phyloP scores from a whole-genome alignment of 441 rosid species.

The Pelargonium hybrid region DNA sequence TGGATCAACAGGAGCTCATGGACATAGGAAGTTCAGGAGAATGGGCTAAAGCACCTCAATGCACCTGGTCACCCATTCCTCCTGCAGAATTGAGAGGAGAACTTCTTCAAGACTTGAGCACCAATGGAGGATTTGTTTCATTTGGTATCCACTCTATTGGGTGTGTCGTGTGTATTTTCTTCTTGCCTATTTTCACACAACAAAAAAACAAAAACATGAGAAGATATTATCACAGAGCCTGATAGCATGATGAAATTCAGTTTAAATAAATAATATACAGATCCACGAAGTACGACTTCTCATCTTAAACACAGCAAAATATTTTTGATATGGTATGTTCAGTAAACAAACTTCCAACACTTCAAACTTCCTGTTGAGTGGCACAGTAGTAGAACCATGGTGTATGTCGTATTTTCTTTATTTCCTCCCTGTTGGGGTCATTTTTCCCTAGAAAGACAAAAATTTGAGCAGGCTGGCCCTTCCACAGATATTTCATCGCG shows the following conservation, averaged over 20 bases:
- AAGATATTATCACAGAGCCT: background rate
- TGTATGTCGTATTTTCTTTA: background rate
- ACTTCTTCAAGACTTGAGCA: conserved; percentile 58
- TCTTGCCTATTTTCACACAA: background rate
- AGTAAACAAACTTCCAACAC: background rate
- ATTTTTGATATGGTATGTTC: background rate
- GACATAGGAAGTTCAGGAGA: conserved; percentile 57
- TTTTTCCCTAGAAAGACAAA: background rate
- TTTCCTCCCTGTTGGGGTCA: background rate
- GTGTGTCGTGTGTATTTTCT: background rate
- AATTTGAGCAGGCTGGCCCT: conserved; percentile 6
- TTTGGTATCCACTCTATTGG: conserved; percentile 35
- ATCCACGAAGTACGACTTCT: background rate
- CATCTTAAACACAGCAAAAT: background rate
- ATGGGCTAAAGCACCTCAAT: conserved; percentile 69
- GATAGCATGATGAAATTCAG: background rate
- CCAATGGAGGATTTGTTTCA: conserved; percentile 75
- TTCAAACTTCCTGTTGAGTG: background rate
- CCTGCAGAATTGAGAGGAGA: conserved; percentile 79
- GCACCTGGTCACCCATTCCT: conserved; percentile 84
- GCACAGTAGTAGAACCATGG: background rate
- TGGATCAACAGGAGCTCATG: conserved; percentile 47
- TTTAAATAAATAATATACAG: background rate
- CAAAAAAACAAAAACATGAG: background rate
- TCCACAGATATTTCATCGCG: conserved; percentile 48